Evolutionary conservation across 164 flowering plant genomes (phyloP).

Genomic region (Vitis rotundifolia): DNA sequence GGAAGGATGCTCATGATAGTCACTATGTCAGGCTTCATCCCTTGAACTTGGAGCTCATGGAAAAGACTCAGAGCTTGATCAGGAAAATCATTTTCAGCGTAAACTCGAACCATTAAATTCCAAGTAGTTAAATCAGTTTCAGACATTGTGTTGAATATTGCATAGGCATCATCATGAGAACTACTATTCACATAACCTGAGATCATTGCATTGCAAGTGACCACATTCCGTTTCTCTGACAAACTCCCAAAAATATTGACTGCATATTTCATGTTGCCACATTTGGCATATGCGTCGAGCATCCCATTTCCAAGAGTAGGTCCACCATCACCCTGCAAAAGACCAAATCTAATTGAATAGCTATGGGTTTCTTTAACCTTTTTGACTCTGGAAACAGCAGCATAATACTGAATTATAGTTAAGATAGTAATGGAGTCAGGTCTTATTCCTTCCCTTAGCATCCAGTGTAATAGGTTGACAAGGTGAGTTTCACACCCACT

Average conservation of each 20-base stretch:
- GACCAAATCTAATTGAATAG: conserved; percentile 44
- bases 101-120: conserved; percentile 73
- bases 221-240: conserved; percentile 42
- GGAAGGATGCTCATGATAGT: conserved; percentile 77
- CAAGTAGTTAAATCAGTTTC: conserved; percentile 66
- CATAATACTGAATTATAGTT: conserved; percentile 40
- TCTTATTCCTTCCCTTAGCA: conserved; percentile 50
- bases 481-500: conserved; percentile 25
- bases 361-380: conserved; percentile 68
- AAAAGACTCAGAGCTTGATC: conserved; percentile 52
- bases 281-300: conserved; percentile 79
- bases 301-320: conserved; percentile 60
- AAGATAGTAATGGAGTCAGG: conserved; percentile 71
- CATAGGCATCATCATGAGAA: conserved; percentile 39
- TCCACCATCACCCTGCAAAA: conserved; percentile 27
- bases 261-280: conserved; percentile 60
- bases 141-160: conserved; percentile 43
- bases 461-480: conserved; percentile 33
- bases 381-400: conserved; percentile 17
- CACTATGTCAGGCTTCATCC: conserved; percentile 63
- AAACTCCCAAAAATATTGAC: conserved; percentile 49
- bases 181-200: conserved; percentile 47
- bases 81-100: conserved; percentile 52
- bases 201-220: conserved; percentile 59
- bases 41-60: conserved; percentile 50